A percentile compares a stretch with the other conserved stretches of the same genome.
These are phyloP conservation scores for Calonectria fujianensis DNA, from an alignment of 2,329 filamentous ascomycete genomes.

Conservation along the genomic window DNA sequence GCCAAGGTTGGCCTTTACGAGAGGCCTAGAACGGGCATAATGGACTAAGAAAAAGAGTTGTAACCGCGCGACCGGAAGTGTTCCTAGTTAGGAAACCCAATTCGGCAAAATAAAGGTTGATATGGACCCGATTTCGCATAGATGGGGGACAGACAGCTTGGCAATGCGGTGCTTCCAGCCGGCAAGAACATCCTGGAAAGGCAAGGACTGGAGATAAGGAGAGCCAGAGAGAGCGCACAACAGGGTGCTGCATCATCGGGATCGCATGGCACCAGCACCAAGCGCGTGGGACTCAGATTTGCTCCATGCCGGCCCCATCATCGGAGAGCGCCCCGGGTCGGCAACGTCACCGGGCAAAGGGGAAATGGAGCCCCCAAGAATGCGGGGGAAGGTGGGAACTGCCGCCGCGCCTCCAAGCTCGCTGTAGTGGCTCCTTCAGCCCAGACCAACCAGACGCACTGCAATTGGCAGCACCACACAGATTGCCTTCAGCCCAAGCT, in stretches of 20 bases:
- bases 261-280: conserved; percentile 24
- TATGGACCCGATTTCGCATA: conserved; percentile 10
- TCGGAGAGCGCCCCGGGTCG: conserved; percentile 39
- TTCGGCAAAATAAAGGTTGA: conserved; percentile 26
- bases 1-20: neutral
- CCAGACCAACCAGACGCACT: conserved; percentile 34
- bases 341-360: conserved; percentile 43
- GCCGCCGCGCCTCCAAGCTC: conserved; percentile 23
- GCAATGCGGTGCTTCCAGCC: neutral
- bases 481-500: conserved; percentile 21
- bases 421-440: neutral
- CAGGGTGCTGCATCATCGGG: neutral
- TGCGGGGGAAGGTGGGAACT: conserved; percentile 40
- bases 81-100: neutral
- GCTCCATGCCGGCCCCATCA: conserved; percentile 29
- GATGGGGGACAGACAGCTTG: neutral
- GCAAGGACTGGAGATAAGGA: conserved; percentile 20
- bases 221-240: neutral
- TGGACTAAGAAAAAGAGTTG: neutral
- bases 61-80: conserved; percentile 29
- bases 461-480: conserved; percentile 28
- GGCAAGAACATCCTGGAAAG: conserved; percentile 9
- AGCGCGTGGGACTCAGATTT: conserved; percentile 36
- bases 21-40: neutral
- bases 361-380: conserved; percentile 35